Evolutionary conservation across 2,329 filamentous ascomycete species (phyloP), one percentile per base, ranked within the genome.

Genomic region (Alternaria metachromatica): DNA sequence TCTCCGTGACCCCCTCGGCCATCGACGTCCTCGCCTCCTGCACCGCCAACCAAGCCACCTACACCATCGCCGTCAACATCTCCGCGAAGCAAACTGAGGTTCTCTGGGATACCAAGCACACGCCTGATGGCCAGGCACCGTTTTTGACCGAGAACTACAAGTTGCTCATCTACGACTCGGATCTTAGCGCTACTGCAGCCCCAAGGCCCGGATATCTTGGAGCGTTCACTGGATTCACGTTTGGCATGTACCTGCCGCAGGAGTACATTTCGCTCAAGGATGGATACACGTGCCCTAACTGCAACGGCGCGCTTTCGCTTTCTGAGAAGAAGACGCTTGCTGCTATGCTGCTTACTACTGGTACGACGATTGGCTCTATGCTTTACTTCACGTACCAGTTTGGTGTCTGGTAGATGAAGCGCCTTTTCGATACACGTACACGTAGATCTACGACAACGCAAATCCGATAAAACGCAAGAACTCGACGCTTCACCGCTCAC

Each of bases 11-110:
- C 0, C 89, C 89, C 0, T 82, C 83, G 1, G 84, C 83, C 46
- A 81, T 91, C 70, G 87, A 91, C 69, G 84, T 91, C 41, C 79
- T 90, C 46, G 89, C 89, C 2, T 85, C 84, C 11, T 90, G 88
- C 82, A 84, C 83, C 37, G 76, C 82, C 63, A 90, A 90, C 78
- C 81, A 84, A 61, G 83, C 83, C 50, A 87, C 84, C 41, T 91
- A 90, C 76, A 90, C 89, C 20, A 84, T 91, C 63, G 82, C 87
- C 15, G 75, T 82, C 63, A 91, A 91, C 79, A 82, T 87, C 79
- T 86, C 82, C 41, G 84, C 87, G 11, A 67, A 83, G 48, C 74
- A 83, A 62, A 89, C 87, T 21, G 80, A 77, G 12, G 79, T 89
- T 1, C 79, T 84, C 6, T 91, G 89, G 89, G 87, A 91, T 68